Evolutionary conservation across 1,139 yeast genomes (phyloP), one percentile per base, ranked within the genome.

Genomic region (Lodderomyces margitis): DNA sequence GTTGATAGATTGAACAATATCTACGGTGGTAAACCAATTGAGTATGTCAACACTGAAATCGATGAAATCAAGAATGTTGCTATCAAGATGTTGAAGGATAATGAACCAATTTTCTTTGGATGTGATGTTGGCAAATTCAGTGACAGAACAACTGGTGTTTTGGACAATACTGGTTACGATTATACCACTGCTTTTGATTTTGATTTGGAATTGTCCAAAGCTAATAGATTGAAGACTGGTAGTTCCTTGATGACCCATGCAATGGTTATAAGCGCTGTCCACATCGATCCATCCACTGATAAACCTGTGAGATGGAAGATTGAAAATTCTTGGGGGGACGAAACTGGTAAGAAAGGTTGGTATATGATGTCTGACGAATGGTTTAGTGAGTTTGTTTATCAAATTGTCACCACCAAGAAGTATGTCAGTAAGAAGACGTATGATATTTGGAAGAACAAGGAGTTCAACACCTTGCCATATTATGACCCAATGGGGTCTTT

Each of bases 401-500:
- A 87, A 66, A 77, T 87, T 49, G 95, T 87, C 33, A 81, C 84
- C 28, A 79, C 74, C 51, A 69, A 74, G 58, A 74, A 74, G 42
- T 76, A 77, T 43, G 76, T 74, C 12, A 63, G 64, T 35, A 66
- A 69, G 55, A 60, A 67, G 47, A 64, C 72, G 30, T 68, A 69
- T 39, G 74, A 70, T 5, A 55, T 79, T 34, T 74, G 78, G 57
- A 74, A 76, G 62, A 61, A 67, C 37, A 73, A 75, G 50, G 70
- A 76, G 30, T 83, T 78, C 46, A 70, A 68, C 43, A 75, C 74
- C 9, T 71, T 87, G 45, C 94, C 94, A 36, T 81, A 80, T 44
- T 86, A 85, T 73, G 95, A 87, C 57, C 95, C 95, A 38, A 83
- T 87, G 86, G 95, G 95, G 39, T 84, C 94, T 2, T 69, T 87